Percentiles rank a stretch among this genome's conserved stretches.
Evolutionary conservation across 1,284 basidiomycete genomes (phyloP).

Genomic region (Fomitopsis pinicola): DNA sequence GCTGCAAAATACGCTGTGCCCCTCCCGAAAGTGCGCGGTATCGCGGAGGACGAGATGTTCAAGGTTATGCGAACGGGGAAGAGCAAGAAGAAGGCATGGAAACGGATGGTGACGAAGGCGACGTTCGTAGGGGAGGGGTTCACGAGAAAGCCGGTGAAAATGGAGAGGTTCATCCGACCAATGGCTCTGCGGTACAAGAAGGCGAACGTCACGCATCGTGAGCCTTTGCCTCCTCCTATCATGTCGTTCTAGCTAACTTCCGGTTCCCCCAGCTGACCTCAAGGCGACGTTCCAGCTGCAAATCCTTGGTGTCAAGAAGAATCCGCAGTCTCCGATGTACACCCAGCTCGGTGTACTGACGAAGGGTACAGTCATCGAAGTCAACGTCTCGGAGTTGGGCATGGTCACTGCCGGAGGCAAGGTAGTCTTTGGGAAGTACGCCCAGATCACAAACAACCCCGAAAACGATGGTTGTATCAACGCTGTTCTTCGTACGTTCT

Average conservation of each 20-base stretch:
- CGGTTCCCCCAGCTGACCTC: slow-evolving; percentile 67
- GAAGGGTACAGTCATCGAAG: slow-evolving; percentile 98
- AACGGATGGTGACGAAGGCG: slow-evolving; percentile 99
- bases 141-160: slow-evolving; percentile 97
- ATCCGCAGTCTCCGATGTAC: slow-evolving; percentile 98
- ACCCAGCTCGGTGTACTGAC: slow-evolving; percentile 95
- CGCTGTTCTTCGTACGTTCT: slow-evolving; percentile 73
- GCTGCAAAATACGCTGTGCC: slow-evolving; percentile 98
- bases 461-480: slow-evolving; percentile 98
- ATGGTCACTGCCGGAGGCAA: slow-evolving; percentile 99
- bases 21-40: slow-evolving; percentile 94
- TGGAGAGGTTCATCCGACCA: slow-evolving; percentile 97
- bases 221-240: slow-evolving; percentile 27
- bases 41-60: slow-evolving; percentile 99
- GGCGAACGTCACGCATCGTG: slow-evolving; percentile 98
- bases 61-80: slow-evolving; percentile 99
- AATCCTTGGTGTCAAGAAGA: slow-evolving; percentile 99
- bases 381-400: slow-evolving; percentile 96
- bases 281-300: slow-evolving; percentile 99
- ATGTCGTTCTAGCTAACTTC: slow-evolving; percentile 4
- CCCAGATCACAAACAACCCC: slow-evolving; percentile 95
- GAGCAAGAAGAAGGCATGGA: slow-evolving; percentile 97
- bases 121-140: slow-evolving; percentile 99
- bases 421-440: slow-evolving; percentile 88
- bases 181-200: slow-evolving; percentile 98